These are phyloP conservation scores for Naganishia sp. DNA, from an alignment of 1,284 basidiomycete species.

Conservation along the genomic window DNA sequence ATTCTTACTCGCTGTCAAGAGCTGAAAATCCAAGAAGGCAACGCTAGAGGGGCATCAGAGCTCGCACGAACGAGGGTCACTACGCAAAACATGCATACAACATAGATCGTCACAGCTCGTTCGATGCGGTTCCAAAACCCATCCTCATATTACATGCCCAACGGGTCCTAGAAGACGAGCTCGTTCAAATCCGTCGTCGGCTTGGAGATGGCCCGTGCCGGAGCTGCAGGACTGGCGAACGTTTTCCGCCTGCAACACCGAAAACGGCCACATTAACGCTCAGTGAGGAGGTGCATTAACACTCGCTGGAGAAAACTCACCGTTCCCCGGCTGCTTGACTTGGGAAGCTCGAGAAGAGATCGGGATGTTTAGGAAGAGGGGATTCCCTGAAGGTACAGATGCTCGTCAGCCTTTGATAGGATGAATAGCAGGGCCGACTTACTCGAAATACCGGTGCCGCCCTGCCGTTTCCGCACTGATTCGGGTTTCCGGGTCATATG, in stretches of 20 bases:
- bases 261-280: neutral
- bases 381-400: constrained; percentile 69
- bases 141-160: neutral
- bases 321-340: constrained; percentile 95
- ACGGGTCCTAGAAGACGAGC: constrained; percentile 2
- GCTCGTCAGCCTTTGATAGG: neutral
- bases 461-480: constrained; percentile 86
- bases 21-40: no score
- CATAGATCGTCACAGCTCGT: neutral
- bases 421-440: constrained; percentile 41
- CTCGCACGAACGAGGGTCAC: no score
- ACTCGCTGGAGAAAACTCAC: constrained; percentile 57
- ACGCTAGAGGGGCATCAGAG: no score
- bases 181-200: constrained; percentile 20
- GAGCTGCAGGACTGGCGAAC: constrained; percentile 48
- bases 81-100: neutral
- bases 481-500: constrained; percentile 82
- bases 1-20: no score
- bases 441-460: constrained; percentile 90
- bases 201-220: constrained; percentile 38
- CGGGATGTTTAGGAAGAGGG: constrained; percentile 94
- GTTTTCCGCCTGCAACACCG: constrained; percentile 42
- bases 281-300: neutral
- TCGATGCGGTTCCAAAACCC: neutral
- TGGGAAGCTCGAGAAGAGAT: constrained; percentile 93